Evolutionary conservation across 2,329 filamentous ascomycete species (phyloP).

Genomic region (Epicoccum sorghinum): DNA sequence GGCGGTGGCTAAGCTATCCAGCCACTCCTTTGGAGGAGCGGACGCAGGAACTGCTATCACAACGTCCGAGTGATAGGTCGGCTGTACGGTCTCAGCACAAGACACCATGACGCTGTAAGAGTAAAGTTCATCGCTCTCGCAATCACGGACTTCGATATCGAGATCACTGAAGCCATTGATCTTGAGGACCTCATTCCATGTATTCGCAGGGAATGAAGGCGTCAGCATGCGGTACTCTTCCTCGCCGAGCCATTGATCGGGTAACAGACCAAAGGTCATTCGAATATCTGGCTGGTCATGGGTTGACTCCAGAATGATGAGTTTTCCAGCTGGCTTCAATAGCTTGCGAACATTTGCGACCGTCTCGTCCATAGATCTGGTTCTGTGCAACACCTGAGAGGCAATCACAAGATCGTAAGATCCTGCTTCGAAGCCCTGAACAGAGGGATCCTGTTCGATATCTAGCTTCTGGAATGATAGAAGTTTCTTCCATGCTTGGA

Average conservation of each 20-base stretch:
- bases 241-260: conserved; percentile 31
- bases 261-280: conserved; percentile 31
- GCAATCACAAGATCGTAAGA: conserved; percentile 37
- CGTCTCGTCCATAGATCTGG: conserved; percentile 24
- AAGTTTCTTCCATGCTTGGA: conserved; percentile 3
- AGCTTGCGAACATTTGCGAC: conserved; percentile 32
- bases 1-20: not conserved
- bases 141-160: conserved; percentile 9
- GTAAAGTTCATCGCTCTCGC: conserved; percentile 4
- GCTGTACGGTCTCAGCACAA: not conserved
- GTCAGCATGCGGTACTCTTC: conserved; percentile 3
- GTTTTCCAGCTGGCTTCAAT: conserved; percentile 51
- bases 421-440: conserved; percentile 25
- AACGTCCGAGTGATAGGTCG: not conserved
- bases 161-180: conserved; percentile 5
- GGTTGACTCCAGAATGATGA: conserved; percentile 52
- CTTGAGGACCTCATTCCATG: conserved; percentile 2
- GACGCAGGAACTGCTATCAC: not conserved
- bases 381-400: conserved; percentile 43
- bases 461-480: conserved; percentile 29
- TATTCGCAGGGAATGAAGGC: not conserved
- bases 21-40: not conserved
- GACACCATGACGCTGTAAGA: conserved; percentile 13
- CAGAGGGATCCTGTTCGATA: conserved; percentile 25
- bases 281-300: conserved; percentile 17